Evolutionary conservation across 1,284 basidiomycete genomes (phyloP).

Genomic region (Puccinia triticina): DNA sequence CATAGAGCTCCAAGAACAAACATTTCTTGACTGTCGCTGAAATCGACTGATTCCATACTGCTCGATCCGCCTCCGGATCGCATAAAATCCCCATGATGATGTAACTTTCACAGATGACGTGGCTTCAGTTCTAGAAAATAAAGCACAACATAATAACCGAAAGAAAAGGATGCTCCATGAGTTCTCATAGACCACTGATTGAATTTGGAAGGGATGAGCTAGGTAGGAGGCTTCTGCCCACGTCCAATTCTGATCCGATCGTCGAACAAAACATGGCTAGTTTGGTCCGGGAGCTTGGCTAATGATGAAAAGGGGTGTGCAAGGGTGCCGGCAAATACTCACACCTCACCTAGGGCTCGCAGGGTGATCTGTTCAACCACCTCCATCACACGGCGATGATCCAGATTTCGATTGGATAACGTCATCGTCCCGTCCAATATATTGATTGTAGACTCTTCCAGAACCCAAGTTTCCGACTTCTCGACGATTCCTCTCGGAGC

Average conservation of each 20-base stretch:
- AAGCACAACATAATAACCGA: background rate
- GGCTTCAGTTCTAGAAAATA: slow-evolving; percentile 15
- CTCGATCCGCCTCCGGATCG: slow-evolving; percentile 40
- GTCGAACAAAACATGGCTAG: background rate
- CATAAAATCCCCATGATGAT: slow-evolving; percentile 50
- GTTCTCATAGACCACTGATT: background rate
- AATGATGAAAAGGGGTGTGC: background rate
- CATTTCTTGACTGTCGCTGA: slow-evolving; percentile 45
- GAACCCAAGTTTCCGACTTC: slow-evolving; percentile 49
- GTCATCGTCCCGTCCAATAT: slow-evolving; percentile 29
- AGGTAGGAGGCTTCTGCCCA: slow-evolving; percentile 12
- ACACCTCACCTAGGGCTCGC: slow-evolving; percentile 50
- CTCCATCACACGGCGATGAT: slow-evolving; percentile 42
- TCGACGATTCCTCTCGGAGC: slow-evolving; percentile 74
- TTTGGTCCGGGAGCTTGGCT: background rate
- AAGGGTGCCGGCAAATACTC: slow-evolving; percentile 28
- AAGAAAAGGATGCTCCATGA: slow-evolving; percentile 14
- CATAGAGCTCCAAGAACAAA: background rate
- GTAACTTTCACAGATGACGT: slow-evolving; percentile 38
- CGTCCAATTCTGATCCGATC: slow-evolving; percentile 2
- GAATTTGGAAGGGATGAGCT: slow-evolving; percentile 1
- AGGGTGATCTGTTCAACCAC: slow-evolving; percentile 31
- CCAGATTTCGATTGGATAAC: slow-evolving; percentile 39
- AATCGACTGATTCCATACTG: slow-evolving; percentile 45
- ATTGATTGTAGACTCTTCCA: slow-evolving; percentile 41